Base-by-base conservation (phyloP, 2,329 filamentous ascomycete genomes). In the Trichoderma sp. region DNA sequence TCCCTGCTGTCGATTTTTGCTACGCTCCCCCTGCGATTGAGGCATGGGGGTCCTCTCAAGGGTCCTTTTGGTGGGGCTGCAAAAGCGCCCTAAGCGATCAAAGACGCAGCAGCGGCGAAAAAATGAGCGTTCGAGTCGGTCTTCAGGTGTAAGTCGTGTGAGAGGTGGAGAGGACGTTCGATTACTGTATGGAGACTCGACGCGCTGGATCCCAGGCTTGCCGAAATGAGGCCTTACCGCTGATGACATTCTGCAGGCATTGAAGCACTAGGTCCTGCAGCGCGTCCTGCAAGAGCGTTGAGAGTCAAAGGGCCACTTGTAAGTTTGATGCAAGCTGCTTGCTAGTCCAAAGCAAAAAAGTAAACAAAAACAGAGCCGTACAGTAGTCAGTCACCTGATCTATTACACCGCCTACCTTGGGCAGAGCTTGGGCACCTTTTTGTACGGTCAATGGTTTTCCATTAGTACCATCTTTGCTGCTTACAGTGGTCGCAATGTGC, bases 11-110 rank as follows among this genome's bases (percentile, higher is more conserved):
- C 60, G 68, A 71, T 65, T 72, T 53, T 65, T 56, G n/a, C 31
- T 63, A 3, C 27, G 12, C 31, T 35, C 50, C 41, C 59, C 59
- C 27, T 63, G 59, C 29, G 18, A 21, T 14, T 14, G 27, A 31
- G 50, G 41, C 69, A 64, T 72, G 69, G 69, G 41, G 27, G 66
- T 21, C 6, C n/a, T 33, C 67, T 53, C 68, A 67, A 71, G 59
- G 59, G n/a, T 31, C 35, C 66, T 29, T 29, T 29, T 53, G 21
- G 60, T 33, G 69, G 69, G 69, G 69, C 29, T 35, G 56, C 69
- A 53, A 72, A 72, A 63, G 69, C 69, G 69, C 69, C 60, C 69
- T 72, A 72, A 65, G 69, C 69, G 69, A 72, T 65, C 53, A 72
- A 72, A 72, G 69, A 56, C 59, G 60, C 59, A 65, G 60, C 59